phyloP scores from a whole-genome alignment of 352 stramenopile species.

The Thalassiosira oceanica region DNA sequence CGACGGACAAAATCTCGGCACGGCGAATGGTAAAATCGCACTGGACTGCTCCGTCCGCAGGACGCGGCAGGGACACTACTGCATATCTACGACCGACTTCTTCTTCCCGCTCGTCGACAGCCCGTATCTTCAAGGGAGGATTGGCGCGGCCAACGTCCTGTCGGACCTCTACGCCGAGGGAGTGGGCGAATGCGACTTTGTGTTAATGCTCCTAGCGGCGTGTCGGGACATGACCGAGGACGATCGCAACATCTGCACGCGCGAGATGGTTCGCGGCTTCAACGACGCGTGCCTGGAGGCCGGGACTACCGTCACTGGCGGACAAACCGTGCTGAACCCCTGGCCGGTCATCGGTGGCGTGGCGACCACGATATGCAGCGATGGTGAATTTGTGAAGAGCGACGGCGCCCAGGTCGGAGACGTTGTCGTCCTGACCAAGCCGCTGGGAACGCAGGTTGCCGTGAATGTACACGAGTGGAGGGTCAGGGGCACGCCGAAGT shows the following conservation, averaged over 20 bases:
- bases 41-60: slow-evolving; percentile 86
- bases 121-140: slow-evolving; percentile 89
- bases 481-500: slow-evolving; percentile 63
- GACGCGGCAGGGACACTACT: slow-evolving; percentile 84
- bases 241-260: slow-evolving; percentile 89
- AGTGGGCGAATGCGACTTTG: slow-evolving; percentile 91
- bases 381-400: slow-evolving; percentile 84
- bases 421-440: slow-evolving; percentile 92
- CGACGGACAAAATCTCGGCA: slow-evolving; percentile 87
- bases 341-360: slow-evolving; percentile 94
- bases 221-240: slow-evolving; percentile 89
- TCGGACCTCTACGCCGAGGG: slow-evolving; percentile 93
- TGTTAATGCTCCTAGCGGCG: slow-evolving; percentile 92
- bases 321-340: slow-evolving; percentile 94
- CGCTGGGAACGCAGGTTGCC: slow-evolving; percentile 90
- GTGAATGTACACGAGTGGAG: slow-evolving; percentile 92
- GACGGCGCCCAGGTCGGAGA: slow-evolving; percentile 87
- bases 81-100: slow-evolving; percentile 93
- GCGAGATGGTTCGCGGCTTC: slow-evolving; percentile 92
- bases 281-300: slow-evolving; percentile 86
- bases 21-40: slow-evolving; percentile 60
- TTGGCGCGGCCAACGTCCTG: slow-evolving; percentile 92
- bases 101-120: slow-evolving; percentile 94
- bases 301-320: slow-evolving; percentile 89
- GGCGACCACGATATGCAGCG: slow-evolving; percentile 80